Conservation (phyloP, 169 alveolate genomes). For the Theileria equi region DNA sequence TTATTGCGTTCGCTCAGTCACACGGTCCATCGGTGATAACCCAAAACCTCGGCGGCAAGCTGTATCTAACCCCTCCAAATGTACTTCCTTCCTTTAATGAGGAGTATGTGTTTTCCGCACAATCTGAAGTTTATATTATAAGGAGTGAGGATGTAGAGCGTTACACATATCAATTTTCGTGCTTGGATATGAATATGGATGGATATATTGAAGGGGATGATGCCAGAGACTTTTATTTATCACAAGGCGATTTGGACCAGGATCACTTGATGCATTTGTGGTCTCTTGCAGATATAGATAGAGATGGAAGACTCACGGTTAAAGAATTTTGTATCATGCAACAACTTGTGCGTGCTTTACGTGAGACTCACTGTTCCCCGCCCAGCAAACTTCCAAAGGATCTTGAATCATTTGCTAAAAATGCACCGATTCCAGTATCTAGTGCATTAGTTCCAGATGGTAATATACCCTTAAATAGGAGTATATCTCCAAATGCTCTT, state of each 20-base stretch:
- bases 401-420: no score
- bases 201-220: slow-evolving; percentile 49
- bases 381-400: slow-evolving; percentile 2
- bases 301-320: slow-evolving; percentile 42
- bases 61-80: neutral
- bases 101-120: neutral
- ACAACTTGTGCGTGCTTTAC: slow-evolving; percentile 28
- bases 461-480: no score
- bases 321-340: slow-evolving; percentile 59
- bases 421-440: no score
- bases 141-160: slow-evolving; percentile 14
- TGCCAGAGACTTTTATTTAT: slow-evolving; percentile 39
- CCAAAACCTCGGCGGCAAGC: neutral
- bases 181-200: slow-evolving; percentile 30
- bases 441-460: no score
- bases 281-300: slow-evolving; percentile 53
- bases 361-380: neutral
- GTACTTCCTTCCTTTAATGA: neutral
- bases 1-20: slow-evolving; percentile 38
- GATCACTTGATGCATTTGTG: slow-evolving; percentile 52
- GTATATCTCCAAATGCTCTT: no score
- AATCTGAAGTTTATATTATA: slow-evolving; percentile 1
- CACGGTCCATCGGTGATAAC: slow-evolving; percentile 9
- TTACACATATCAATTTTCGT: slow-evolving; percentile 29
- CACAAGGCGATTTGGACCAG: slow-evolving; percentile 15